Base-by-base conservation (phyloP, 805 yeast species). In the Pichia thaimueangensis region DNA sequence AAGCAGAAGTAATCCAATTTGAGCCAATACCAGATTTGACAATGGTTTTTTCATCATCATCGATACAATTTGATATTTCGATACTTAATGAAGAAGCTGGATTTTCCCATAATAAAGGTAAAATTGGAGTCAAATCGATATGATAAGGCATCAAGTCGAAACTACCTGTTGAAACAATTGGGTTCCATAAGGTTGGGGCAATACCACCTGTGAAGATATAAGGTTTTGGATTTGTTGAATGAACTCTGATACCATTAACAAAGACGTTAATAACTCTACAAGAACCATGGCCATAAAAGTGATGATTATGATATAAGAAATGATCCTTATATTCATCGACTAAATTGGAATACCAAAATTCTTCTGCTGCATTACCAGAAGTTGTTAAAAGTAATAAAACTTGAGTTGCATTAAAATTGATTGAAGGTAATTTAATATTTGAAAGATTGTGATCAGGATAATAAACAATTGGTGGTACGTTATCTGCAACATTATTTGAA, bases 161-260 rank as follows among this genome's bases (percentile, higher is more conserved):
- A 0, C 95, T 81, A 45, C 78, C 73, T 16, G 74, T 70, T 3
- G 86, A 80, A 6, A 86, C 95, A 47, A 84, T 76, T 4, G 94
- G 86, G 38, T 73, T 70, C 96, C 96, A 87, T 36, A 86, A 63
- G 4, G 81, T 70, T 1, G 96, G 95, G 2, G 88, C 74, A 27
- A 80, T 63, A 2, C 95, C 95, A 6, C 95, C 95, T 1, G 95
- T 78, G 63, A 71, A 87, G 13, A 87, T 72, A 7, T 80, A 75
- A 1, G 91, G 89, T 50, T 74, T 77, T 2, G 95, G 94, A 21
- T 78, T 66, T 23, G 73, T 73, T 3, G 78, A 64, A 2, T 81
- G 81, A 7, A 86, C 73, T 39, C 82, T 70, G 21, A 68, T 51
- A 24, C 74, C 86, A 50, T 80, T 71, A 35, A 82, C 63, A 48